These are phyloP conservation scores for Epichloe coenophiala DNA, from an alignment of 2,329 filamentous ascomycete species.

Conservation along the genomic window DNA sequence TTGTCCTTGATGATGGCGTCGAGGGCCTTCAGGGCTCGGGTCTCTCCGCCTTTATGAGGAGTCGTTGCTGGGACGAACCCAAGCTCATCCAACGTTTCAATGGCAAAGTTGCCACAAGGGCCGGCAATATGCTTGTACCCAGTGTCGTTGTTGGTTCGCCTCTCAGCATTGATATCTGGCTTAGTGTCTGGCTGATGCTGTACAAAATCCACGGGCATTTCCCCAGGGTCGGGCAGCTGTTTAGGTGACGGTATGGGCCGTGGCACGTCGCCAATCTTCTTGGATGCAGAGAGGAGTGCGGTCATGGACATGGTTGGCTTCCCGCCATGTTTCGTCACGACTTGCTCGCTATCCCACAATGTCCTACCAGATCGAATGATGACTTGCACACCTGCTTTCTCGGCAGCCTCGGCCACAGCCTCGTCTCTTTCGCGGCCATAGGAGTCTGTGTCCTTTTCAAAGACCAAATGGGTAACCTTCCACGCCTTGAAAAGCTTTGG, in stretches of 20 bases:
- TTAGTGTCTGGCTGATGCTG: conserved; percentile 35
- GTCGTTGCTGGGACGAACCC: conserved; percentile 53
- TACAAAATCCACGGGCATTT: conserved; percentile 45
- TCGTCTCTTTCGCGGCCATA: conserved; percentile 55
- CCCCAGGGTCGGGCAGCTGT: conserved; percentile 49
- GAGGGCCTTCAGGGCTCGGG: conserved; percentile 43
- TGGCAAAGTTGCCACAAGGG: conserved; percentile 52
- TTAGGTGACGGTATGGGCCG: conserved; percentile 47
- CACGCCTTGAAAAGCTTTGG: conserved; percentile 61
- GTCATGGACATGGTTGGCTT: conserved; percentile 64
- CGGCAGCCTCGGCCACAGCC: conserved; percentile 43
- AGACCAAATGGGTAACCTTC: conserved; percentile 63
- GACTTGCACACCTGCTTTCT: conserved; percentile 53
- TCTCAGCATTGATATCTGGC: conserved; percentile 47
- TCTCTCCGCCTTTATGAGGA: conserved; percentile 59
- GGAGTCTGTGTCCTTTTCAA: conserved; percentile 66
- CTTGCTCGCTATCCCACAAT: conserved; percentile 58
- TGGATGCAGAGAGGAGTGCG: conserved; percentile 50
- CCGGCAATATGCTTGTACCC: conserved; percentile 51
- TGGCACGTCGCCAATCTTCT: conserved; percentile 47
- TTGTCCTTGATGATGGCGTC: conserved; percentile 45
- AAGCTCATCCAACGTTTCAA: conserved; percentile 59
- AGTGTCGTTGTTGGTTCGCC: conserved; percentile 39
- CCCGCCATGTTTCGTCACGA: conserved; percentile 50
- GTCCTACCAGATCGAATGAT: conserved; percentile 52